Evolutionary conservation across 1,139 yeast genomes (phyloP).

Genomic region (Yamadazyma buinensis): DNA sequence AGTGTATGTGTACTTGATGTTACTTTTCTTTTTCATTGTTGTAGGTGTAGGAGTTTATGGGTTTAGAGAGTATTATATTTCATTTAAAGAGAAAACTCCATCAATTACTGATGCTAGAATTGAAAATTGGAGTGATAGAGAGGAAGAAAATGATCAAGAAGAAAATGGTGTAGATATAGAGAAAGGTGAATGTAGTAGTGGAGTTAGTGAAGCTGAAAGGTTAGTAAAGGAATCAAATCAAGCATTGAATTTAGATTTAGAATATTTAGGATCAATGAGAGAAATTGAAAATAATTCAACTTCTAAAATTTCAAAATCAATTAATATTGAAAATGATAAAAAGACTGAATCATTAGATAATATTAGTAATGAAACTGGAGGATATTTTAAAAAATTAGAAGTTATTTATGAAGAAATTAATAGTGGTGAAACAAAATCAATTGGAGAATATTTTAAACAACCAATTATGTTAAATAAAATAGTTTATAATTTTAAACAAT

Average conservation of each 20-base stretch:
- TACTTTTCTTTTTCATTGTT: conserved; percentile 21
- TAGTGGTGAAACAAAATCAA: conserved; percentile 7
- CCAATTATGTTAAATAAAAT: conserved; percentile 1
- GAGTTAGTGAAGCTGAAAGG: no score
- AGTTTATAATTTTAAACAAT: conserved; percentile 11
- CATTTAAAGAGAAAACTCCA: conserved; percentile 11
- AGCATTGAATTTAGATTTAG: conserved; percentile 2
- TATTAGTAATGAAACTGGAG: conserved; percentile 3
- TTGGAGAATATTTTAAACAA: conserved; percentile 4
- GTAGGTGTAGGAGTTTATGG: conserved; percentile 23
- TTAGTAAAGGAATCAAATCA: no score
- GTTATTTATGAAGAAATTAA: conserved; percentile 13
- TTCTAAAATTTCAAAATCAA: not conserved
- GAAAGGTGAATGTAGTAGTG: no score
- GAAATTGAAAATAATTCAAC: not conserved
- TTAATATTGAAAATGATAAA: not conserved
- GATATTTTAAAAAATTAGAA: conserved; percentile 10
- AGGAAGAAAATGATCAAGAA: not conserved
- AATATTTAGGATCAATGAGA: conserved; percentile 4
- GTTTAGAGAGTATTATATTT: conserved; percentile 23
- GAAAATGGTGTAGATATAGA: not conserved
- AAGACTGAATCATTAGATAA: not conserved
- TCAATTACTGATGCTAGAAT: conserved; percentile 3
- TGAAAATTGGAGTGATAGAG: conserved; percentile 3
- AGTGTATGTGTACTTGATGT: conserved; percentile 24